Conservation (phyloP, 345 rosid species). For the Mercurialis annua region DNA sequence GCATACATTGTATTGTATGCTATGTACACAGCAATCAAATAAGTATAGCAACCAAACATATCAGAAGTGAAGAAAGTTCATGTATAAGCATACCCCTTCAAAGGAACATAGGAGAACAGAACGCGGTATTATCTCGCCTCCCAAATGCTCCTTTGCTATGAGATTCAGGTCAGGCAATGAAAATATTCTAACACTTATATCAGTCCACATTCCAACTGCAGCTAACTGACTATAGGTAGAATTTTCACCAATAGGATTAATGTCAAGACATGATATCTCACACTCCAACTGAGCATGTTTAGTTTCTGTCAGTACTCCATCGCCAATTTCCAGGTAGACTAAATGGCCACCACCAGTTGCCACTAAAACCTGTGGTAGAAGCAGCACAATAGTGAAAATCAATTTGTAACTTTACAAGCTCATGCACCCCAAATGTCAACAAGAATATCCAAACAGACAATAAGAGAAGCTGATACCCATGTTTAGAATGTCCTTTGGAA, state of each 20-base stretch:
- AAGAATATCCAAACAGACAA: neutral
- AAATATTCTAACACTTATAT: constrained; percentile 77
- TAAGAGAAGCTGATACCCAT: neutral
- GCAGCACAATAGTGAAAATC: constrained; percentile 1
- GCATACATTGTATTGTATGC: too few relatives aligned
- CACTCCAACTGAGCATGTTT: constrained; percentile 71
- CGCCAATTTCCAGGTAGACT: constrained; percentile 87
- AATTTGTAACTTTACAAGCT: neutral
- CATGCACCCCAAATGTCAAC: constrained; percentile 6
- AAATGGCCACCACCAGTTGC: constrained; percentile 97
- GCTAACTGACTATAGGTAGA: constrained; percentile 76
- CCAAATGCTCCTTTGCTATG: constrained; percentile 74
- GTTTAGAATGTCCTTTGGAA: neutral
- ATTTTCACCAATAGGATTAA: constrained; percentile 79
- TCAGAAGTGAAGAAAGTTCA: constrained; percentile 2
- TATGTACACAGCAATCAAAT: neutral
- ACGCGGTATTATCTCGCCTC: constrained; percentile 96
- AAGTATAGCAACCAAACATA: neutral
- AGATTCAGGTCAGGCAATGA: constrained; percentile 80
- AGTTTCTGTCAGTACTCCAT: constrained; percentile 62
- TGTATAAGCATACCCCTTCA: constrained; percentile 74
- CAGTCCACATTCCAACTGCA: constrained; percentile 99
- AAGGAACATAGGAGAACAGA: constrained; percentile 87
- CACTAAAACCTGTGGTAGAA: constrained; percentile 61
- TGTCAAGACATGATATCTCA: constrained; percentile 93